These are phyloP conservation scores for Talaromyces atroroseus DNA, from an alignment of 2,329 filamentous ascomycete species.

Conservation along the genomic window DNA sequence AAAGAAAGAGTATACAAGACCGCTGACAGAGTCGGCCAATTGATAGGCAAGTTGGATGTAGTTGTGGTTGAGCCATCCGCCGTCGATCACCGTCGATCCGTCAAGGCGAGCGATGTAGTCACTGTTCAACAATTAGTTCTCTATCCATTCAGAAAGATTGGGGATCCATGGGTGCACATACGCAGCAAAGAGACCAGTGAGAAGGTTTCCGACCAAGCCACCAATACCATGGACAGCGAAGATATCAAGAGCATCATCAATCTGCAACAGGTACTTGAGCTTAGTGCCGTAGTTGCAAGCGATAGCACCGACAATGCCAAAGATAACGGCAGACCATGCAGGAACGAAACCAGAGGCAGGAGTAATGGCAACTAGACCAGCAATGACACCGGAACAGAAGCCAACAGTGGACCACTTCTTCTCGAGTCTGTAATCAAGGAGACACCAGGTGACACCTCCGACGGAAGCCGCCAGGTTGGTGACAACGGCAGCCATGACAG, in stretches of 20 bases:
- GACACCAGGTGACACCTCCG: constrained; percentile 82
- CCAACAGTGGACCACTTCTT: constrained; percentile 89
- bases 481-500: constrained; percentile 78
- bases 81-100: constrained; percentile 59
- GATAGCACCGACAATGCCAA: constrained; percentile 67
- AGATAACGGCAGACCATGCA: constrained; percentile 76
- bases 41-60: constrained; percentile 82
- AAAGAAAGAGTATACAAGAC: constrained; percentile 71
- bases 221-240: constrained; percentile 78
- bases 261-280: constrained; percentile 73
- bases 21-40: constrained; percentile 71
- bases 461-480: constrained; percentile 81
- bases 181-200: constrained; percentile 77
- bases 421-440: constrained; percentile 83
- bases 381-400: constrained; percentile 86
- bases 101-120: constrained; percentile 81
- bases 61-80: constrained; percentile 78
- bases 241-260: constrained; percentile 84
- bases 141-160: neutral
- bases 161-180: constrained; percentile 30
- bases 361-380: constrained; percentile 81
- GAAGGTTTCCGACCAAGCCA: constrained; percentile 71
- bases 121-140: constrained; percentile 26
- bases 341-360: constrained; percentile 83
- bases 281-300: constrained; percentile 88